Evolutionary conservation across 2,329 filamentous ascomycete species (phyloP).

Genomic region (Alternaria conjuncta): DNA sequence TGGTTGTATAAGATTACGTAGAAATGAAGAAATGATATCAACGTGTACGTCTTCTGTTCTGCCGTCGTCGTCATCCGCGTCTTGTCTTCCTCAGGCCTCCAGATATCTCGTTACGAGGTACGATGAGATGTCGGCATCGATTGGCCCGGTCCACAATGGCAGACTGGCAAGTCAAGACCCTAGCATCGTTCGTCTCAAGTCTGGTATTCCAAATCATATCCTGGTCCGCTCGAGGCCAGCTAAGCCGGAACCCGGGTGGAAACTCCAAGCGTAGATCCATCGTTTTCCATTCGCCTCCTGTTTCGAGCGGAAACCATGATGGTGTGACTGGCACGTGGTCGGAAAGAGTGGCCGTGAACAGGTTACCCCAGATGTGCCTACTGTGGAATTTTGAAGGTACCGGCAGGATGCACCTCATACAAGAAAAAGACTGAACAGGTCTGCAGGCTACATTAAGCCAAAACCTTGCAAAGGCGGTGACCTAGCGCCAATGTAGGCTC

Average conservation of each 20-base stretch:
- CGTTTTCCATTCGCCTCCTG: neutral
- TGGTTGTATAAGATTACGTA: neutral
- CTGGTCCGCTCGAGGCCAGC: neutral
- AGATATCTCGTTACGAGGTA: neutral
- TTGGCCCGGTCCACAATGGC: neutral
- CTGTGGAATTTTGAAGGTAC: too few species aligned
- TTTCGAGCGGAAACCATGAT: neutral
- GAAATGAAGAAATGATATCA: slow-evolving; percentile 4
- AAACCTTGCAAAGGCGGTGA: too few species aligned
- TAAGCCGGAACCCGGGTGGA: neutral
- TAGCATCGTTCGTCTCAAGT: neutral
- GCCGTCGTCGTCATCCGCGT: neutral
- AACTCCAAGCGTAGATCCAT: neutral
- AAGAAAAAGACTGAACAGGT: too few species aligned
- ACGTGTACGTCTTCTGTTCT: neutral
- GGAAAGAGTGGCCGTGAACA: neutral
- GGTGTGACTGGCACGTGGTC: neutral
- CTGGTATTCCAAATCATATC: neutral
- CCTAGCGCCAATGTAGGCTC: too few species aligned
- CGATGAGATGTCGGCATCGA: neutral
- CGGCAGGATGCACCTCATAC: too few species aligned
- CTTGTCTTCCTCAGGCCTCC: neutral
- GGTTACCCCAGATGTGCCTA: neutral
- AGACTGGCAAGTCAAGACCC: neutral
- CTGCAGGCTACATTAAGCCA: too few species aligned